These are phyloP conservation scores for Polyporus tsugae DNA, from an alignment of 1,284 basidiomycete species.

Conservation along the genomic window DNA sequence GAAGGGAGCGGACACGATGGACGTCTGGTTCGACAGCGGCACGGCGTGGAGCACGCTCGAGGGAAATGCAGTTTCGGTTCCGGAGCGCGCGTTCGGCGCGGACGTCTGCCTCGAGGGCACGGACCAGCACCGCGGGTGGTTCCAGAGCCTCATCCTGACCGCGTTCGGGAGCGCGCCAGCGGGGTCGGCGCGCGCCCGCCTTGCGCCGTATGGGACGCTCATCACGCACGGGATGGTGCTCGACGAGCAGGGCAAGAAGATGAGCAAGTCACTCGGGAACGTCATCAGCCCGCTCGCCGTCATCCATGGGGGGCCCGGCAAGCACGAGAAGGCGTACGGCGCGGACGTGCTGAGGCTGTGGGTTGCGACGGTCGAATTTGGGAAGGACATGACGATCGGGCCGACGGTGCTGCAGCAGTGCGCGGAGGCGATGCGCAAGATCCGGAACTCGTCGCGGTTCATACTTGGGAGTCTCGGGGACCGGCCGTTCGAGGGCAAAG, in stretches of 20 bases:
- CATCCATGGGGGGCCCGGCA: constrained; percentile 81
- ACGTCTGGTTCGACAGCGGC: constrained; percentile 99
- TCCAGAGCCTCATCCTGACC: constrained; percentile 95
- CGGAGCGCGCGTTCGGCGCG: constrained; percentile 56
- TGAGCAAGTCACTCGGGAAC: constrained; percentile 98
- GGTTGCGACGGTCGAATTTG: constrained; percentile 93
- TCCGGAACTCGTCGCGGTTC: constrained; percentile 92
- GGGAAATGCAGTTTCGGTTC: constrained; percentile 30
- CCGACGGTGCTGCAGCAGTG: constrained; percentile 81
- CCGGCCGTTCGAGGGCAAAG: constrained; percentile 42
- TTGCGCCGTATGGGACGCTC: constrained; percentile 82
- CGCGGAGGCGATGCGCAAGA: constrained; percentile 83
- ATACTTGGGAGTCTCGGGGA: constrained; percentile 83
- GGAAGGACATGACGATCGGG: constrained; percentile 89
- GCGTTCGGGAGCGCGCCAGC: constrained; percentile 64
- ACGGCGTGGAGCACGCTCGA: constrained; percentile 91
- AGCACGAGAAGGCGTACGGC: constrained; percentile 61
- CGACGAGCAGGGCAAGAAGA: constrained; percentile 92
- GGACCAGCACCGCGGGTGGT: constrained; percentile 99
- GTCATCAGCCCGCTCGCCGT: constrained; percentile 87
- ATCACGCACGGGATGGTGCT: constrained; percentile 98
- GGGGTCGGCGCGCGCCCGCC: constrained; percentile 28
- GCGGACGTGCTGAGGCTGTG: constrained; percentile 91
- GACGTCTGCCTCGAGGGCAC: constrained; percentile 96
- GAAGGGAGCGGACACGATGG: constrained; percentile 95